These are phyloP conservation scores for Wickerhamomyces chaumierensis DNA, from an alignment of 805 yeast species.

Conservation along the genomic window DNA sequence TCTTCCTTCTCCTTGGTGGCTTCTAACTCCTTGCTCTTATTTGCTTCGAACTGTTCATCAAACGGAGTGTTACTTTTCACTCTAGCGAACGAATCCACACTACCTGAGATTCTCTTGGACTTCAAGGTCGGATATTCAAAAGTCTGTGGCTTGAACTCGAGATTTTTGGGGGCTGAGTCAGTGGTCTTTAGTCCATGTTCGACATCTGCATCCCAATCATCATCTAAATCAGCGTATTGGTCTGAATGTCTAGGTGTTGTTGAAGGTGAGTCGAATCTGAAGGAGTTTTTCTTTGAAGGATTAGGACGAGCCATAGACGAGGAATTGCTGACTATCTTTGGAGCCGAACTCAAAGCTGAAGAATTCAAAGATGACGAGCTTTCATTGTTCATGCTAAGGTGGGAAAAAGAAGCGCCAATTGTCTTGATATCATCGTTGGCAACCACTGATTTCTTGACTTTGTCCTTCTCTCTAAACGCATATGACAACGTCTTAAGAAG, in stretches of 20 bases:
- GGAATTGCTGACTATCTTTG: slow-evolving; percentile 6
- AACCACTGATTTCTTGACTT: slow-evolving; percentile 16
- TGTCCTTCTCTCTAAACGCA: slow-evolving; percentile 16
- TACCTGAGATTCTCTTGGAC: not conserved
- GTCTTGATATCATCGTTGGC: slow-evolving; percentile 26
- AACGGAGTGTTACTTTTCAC: slow-evolving; percentile 23
- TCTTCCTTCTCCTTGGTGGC: slow-evolving; percentile 37
- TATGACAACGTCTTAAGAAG: slow-evolving; percentile 15
- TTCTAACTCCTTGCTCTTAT: slow-evolving; percentile 25
- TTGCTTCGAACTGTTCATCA: not conserved
- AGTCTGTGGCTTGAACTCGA: slow-evolving; percentile 14
- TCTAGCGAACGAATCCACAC: slow-evolving; percentile 5
- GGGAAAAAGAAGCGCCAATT: slow-evolving; percentile 47
- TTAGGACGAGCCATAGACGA: not conserved
- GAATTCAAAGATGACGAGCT: slow-evolving; percentile 3
- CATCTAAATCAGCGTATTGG: slow-evolving; percentile 64
- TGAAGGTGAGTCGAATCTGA: slow-evolving; percentile 5
- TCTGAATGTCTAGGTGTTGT: slow-evolving; percentile 20
- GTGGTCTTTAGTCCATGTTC: slow-evolving; percentile 23
- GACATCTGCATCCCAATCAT: slow-evolving; percentile 85
- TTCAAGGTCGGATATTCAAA: slow-evolving; percentile 18
- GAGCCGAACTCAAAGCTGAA: slow-evolving; percentile 7
- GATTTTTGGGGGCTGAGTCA: slow-evolving; percentile 21
- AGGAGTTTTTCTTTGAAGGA: slow-evolving; percentile 5
- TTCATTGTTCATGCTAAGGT: slow-evolving; percentile 29